phyloP scores from a whole-genome alignment of 2,329 filamentous ascomycete genomes.

The Paecilomyces sp. region DNA sequence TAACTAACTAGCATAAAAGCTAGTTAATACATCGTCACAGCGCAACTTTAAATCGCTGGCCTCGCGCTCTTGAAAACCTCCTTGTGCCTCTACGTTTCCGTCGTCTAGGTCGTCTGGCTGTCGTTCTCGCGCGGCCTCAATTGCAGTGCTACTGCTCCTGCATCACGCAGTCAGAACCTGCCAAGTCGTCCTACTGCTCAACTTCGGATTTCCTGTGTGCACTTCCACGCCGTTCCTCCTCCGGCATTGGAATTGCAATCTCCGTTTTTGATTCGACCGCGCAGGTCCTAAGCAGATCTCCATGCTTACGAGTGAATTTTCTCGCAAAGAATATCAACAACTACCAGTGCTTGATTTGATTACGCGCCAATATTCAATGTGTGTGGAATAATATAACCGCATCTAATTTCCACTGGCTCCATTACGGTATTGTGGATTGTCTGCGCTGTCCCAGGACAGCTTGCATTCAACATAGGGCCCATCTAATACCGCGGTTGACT shows the following conservation, averaged over 20 bases:
- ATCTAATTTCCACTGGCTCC: not conserved
- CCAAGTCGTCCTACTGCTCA: not conserved
- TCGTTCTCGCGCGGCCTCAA: not conserved
- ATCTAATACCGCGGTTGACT: not conserved
- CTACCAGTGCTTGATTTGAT: not conserved
- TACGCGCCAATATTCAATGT: not conserved
- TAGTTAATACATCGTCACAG: constrained; percentile 5
- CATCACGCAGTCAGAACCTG: not conserved
- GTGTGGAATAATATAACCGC: not conserved
- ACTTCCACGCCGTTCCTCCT: not conserved
- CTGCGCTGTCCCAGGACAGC: not conserved
- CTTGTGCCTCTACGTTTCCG: not conserved
- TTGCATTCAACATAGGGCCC: not conserved
- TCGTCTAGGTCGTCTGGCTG: not conserved
- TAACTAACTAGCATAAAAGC: not conserved
- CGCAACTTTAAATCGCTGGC: constrained; percentile 11
- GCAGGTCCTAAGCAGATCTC: not conserved
- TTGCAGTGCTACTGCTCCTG: not conserved
- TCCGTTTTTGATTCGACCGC: constrained; percentile 3
- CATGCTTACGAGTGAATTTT: not conserved
- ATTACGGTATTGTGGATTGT: not conserved
- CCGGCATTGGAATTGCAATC: not conserved
- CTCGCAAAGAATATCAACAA: not conserved
- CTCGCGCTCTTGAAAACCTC: not conserved
- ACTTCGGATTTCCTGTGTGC: not conserved